These are phyloP conservation scores for Ciborinia camelliae DNA, from an alignment of 2,329 filamentous ascomycete genomes.

Conservation along the genomic window DNA sequence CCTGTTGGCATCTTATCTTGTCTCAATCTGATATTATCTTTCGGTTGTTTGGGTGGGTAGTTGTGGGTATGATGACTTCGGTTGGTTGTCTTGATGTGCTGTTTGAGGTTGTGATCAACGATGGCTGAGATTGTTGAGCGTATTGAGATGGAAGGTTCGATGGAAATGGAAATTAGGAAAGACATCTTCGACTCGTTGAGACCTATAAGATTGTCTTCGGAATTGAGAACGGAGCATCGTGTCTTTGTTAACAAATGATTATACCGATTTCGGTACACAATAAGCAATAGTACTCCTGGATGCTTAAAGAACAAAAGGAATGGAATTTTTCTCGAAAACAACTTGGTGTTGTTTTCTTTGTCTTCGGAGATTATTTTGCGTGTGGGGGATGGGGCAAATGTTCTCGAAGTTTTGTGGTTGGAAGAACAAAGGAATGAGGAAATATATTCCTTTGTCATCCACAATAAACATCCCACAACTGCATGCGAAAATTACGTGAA, in stretches of 20 bases:
- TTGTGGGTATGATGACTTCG: background rate
- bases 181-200: background rate
- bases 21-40: background rate
- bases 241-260: background rate
- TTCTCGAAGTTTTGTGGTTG: background rate
- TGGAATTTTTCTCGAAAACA: background rate
- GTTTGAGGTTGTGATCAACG: slow-evolving; percentile 2
- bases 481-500: background rate
- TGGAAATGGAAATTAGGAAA: slow-evolving; percentile 8
- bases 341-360: background rate
- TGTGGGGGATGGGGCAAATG: background rate
- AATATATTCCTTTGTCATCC: background rate
- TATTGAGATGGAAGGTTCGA: background rate
- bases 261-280: slow-evolving; percentile 1
- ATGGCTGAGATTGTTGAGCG: background rate
- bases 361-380: background rate
- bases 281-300: background rate
- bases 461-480: background rate
- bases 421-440: background rate
- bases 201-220: background rate
- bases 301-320: background rate
- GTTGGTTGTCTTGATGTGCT: background rate
- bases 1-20: slow-evolving; percentile 14
- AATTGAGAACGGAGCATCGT: background rate
- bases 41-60: background rate